A percentile compares a stretch with the other conserved stretches of the same genome.
phyloP scores from a whole-genome alignment of 257 asterid species.

The Vinca minor region DNA sequence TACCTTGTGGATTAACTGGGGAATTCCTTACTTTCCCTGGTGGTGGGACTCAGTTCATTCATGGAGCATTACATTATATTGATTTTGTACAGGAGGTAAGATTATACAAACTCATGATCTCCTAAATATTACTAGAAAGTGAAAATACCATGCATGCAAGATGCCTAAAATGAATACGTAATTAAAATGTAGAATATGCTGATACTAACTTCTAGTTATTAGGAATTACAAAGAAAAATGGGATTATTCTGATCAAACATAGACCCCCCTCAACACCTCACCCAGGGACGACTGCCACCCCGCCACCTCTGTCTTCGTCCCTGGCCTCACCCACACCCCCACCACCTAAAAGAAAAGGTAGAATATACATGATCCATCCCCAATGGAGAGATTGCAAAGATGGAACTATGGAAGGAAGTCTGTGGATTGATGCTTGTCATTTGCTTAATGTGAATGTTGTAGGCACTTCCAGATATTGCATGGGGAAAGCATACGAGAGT shows the following conservation, averaged over 20 bases:
- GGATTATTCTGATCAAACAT: background rate
- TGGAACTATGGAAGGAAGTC: too few species aligned
- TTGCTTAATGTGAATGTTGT: conserved; percentile 15
- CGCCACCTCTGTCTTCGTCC: too few species aligned
- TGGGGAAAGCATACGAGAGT: conserved; percentile 84
- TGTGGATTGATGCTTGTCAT: conserved; percentile 4
- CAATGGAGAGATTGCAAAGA: background rate
- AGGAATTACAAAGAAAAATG: background rate
- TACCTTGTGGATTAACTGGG: too few species aligned
- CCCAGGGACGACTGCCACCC: too few species aligned
- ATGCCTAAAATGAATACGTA: background rate
- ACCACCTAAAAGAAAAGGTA: background rate
- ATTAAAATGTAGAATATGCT: background rate
- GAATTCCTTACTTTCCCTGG: conserved; percentile 90
- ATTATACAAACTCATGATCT: background rate
- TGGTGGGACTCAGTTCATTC: conserved; percentile 89
- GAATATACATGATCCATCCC: background rate
- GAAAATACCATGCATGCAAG: background rate
- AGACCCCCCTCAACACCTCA: background rate
- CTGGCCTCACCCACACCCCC: background rate
- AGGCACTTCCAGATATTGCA: conserved; percentile 76
- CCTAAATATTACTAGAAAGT: background rate
- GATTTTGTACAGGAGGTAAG: conserved; percentile 73
- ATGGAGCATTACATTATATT: conserved; percentile 78
- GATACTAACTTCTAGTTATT: background rate